Percentiles rank a stretch among this genome's conserved stretches.
phyloP scores from a whole-genome alignment of 2,329 filamentous ascomycete species.

The Cercospora sojina region DNA sequence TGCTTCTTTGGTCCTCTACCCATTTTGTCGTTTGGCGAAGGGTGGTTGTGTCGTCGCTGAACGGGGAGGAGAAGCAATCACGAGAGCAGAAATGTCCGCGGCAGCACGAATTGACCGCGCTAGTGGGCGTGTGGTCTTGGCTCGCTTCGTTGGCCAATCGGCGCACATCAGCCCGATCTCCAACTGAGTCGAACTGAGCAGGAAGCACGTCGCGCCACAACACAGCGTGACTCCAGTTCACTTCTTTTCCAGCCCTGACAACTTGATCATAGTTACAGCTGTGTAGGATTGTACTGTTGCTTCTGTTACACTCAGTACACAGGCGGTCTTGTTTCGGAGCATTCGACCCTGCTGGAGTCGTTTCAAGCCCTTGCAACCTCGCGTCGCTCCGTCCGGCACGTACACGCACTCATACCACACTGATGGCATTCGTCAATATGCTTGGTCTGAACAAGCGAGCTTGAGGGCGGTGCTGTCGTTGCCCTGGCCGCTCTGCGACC shows the following conservation, averaged over 20 bases:
- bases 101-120: slow-evolving; percentile 4
- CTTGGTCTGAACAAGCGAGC: background rate
- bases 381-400: background rate
- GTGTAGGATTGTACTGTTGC: background rate
- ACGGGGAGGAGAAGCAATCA: slow-evolving; percentile 6
- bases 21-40: slow-evolving; percentile 52
- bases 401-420: background rate
- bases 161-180: background rate
- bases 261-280: background rate
- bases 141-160: background rate
- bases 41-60: slow-evolving; percentile 33
- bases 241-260: background rate
- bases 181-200: background rate
- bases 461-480: background rate
- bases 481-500: background rate
- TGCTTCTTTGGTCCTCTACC: slow-evolving; percentile 67
- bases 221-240: background rate
- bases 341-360: background rate
- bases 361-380: background rate
- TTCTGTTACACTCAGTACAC: background rate
- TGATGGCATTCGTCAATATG: background rate
- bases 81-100: slow-evolving; percentile 12
- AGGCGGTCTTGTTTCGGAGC: background rate
- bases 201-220: background rate
- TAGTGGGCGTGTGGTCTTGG: slow-evolving; percentile 8